phyloP scores from a whole-genome alignment of 345 rosid species.

The Excoecaria cochinchinensis region DNA sequence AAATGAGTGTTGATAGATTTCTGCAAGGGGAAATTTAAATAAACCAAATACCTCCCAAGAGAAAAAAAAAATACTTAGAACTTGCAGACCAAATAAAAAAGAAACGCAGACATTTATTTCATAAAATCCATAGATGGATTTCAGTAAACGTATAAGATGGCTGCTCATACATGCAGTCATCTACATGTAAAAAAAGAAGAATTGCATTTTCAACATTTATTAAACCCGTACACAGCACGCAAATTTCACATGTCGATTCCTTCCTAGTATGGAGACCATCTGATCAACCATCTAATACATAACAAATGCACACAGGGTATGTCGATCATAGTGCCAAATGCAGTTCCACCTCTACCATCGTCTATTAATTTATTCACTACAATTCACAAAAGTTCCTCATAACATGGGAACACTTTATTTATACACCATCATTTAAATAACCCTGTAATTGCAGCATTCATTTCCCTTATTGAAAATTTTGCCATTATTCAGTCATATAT shows the following conservation, averaged over 20 bases:
- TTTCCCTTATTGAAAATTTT: not conserved
- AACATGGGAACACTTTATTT: not conserved
- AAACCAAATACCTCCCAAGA: not conserved
- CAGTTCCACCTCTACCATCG: not conserved
- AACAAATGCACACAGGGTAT: not conserved
- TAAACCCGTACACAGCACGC: not conserved
- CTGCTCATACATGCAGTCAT: not conserved
- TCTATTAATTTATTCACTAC: not conserved
- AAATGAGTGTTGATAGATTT: not conserved
- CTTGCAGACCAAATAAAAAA: not conserved
- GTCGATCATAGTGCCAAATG: not conserved
- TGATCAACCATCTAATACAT: slow-evolving; percentile 1
- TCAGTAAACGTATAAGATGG: not conserved
- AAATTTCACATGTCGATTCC: not conserved
- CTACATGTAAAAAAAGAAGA: not conserved
- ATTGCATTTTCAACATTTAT: not conserved
- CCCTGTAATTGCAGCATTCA: not conserved
- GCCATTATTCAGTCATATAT: not conserved
- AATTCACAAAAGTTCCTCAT: not conserved
- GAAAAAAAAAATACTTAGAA: not conserved
- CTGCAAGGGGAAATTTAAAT: not conserved
- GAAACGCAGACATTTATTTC: not conserved
- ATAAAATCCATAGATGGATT: not conserved
- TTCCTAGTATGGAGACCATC: not conserved
- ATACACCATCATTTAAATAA: not conserved